phyloP scores from a whole-genome alignment of 129 eudicot genomes.

The Flaveria brownii region DNA sequence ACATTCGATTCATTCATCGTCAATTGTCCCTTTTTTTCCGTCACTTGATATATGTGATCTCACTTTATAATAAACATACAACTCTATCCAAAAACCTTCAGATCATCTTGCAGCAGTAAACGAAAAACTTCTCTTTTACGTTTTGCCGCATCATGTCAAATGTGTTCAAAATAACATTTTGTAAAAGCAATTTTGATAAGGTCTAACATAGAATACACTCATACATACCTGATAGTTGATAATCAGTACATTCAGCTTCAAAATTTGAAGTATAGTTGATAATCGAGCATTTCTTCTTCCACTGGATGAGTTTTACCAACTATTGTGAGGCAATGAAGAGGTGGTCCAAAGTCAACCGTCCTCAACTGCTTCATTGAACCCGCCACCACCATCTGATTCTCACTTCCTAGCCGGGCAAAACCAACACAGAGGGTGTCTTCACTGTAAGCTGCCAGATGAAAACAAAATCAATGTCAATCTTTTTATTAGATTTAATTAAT shows the following conservation, averaged over 20 bases:
- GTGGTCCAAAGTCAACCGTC: constrained; percentile 73
- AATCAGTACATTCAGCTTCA: constrained; percentile 15
- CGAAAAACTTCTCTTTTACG: not conserved
- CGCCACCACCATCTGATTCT: constrained; percentile 75
- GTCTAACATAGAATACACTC: constrained; percentile 7
- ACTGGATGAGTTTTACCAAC: constrained; percentile 84
- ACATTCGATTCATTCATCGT: no score
- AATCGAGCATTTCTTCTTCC: constrained; percentile 89
- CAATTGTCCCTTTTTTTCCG: no score
- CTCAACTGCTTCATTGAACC: constrained; percentile 83
- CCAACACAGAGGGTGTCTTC: constrained; percentile 87
- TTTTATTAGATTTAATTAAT: no score
- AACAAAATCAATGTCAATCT: not conserved
- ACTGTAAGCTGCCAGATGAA: constrained; percentile 48
- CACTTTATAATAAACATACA: no score
- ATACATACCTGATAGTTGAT: constrained; percentile 4
- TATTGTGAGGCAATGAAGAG: constrained; percentile 86
- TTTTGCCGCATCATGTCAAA: not conserved
- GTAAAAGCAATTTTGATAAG: constrained; percentile 6
- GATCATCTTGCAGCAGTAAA: constrained; percentile 12
- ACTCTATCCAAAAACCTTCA: not conserved
- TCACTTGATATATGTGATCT: no score
- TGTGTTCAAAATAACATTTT: not conserved
- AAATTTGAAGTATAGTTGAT: constrained; percentile 10
- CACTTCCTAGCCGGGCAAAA: constrained; percentile 87